Base-by-base conservation (phyloP, 192 early-diverging fungal species). In the Podila epicladia region DNA sequence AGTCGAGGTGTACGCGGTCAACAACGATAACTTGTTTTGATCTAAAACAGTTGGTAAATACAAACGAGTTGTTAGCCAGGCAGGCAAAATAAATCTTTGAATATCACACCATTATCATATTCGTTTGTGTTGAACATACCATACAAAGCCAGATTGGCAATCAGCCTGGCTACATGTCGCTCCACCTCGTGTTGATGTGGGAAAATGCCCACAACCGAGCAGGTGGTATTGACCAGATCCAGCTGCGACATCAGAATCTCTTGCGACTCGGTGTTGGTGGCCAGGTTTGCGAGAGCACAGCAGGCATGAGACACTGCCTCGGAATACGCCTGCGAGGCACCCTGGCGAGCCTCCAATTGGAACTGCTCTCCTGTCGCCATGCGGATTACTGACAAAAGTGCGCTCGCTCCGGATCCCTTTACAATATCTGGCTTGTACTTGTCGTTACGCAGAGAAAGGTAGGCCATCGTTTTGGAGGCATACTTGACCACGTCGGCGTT, bases 201-300 rank as follows among this genome's bases (percentile, higher is more conserved):
- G 62, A 85, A 88, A 9, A 67, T 53, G 9, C 74, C 63, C 11
- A 84, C 80, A 2, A 85, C 76, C 31, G 82, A 66, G 62, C 87
- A 88, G n/a, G 86, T 69, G 49, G 82, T 69, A 26, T 58, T 59
- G 32, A 90, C 41, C 33, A 90, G 69, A 55, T 82, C 72, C 59
- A 87, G 72, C 41, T 88, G 89, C 9, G 69, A 65, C 83, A 90
- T 90, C 20, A 90, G 61, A 51, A 82, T 80, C 37, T 83, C 58
- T 51, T 87, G 87, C 4, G 60, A 75, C 62, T 74, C 85, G 55
- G 87, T 83, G 59, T 89, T 89, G 4, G 89, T 90, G 8, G 89
- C 89, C 76, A 90, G 67, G 58, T 90, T 90, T 12, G 89, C 89
- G 59, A 90, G 66, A 0, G 89, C 89, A 74, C 89, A 90, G 58